Evolutionary conservation across 1,139 yeast species (phyloP).

Genomic region (Arxiozyma heterogenica): DNA sequence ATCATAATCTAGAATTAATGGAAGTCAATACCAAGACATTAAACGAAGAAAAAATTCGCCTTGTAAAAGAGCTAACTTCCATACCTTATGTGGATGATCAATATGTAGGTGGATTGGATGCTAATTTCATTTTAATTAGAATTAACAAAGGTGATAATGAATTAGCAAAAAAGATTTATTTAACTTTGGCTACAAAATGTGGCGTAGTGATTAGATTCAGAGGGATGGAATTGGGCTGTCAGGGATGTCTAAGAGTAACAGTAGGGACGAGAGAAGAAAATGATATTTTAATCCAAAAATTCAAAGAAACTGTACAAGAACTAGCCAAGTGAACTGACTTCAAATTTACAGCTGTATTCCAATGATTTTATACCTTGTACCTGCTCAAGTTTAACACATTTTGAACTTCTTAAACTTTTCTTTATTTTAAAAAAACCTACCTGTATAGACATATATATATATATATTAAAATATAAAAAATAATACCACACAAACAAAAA

Average conservation of each 20-base stretch:
- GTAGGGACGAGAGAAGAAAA: conserved; percentile 80
- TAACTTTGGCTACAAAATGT: conserved; percentile 56
- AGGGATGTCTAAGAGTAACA: conserved; percentile 78
- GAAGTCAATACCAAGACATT: conserved; percentile 43
- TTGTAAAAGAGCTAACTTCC: conserved; percentile 45
- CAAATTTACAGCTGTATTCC: not conserved
- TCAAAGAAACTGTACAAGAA: conserved; percentile 35
- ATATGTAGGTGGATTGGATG: conserved; percentile 78
- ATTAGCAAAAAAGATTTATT: conserved; percentile 61
- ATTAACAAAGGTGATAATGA: conserved; percentile 51
- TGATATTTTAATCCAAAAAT: conserved; percentile 42
- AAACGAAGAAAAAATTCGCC: conserved; percentile 43
- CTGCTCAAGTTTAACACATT: no score
- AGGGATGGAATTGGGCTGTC: conserved; percentile 82
- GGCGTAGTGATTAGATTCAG: conserved; percentile 83
- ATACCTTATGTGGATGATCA: conserved; percentile 54
- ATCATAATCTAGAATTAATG: conserved; percentile 54
- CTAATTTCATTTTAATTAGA: conserved; percentile 74
- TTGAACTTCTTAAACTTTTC: not conserved
- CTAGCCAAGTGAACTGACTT: conserved; percentile 12
- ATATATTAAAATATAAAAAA: no score
- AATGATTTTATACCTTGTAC: not conserved
- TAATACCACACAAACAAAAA: not conserved
- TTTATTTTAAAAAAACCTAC: not conserved
- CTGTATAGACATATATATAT: not conserved